phyloP scores from a whole-genome alignment of 352 stramenopile species.

The Aphanomyces euteiches region DNA sequence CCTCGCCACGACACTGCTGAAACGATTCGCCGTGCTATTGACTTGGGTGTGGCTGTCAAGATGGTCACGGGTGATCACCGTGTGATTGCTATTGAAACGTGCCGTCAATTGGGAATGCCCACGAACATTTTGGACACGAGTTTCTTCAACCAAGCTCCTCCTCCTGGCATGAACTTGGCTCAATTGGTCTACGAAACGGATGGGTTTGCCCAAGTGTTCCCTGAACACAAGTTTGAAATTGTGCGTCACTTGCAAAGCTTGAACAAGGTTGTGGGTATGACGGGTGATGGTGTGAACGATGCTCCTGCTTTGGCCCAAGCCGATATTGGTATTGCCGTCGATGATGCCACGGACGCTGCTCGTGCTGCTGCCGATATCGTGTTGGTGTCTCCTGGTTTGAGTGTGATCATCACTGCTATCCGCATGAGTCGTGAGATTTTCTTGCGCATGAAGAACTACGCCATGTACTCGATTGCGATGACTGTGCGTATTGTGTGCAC shows the following conservation, averaged over 20 bases:
- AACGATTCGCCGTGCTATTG: slow-evolving; percentile 88
- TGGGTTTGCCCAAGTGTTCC: slow-evolving; percentile 91
- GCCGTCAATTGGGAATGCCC: slow-evolving; percentile 84
- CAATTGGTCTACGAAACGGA: slow-evolving; percentile 90
- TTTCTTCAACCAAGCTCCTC: slow-evolving; percentile 72
- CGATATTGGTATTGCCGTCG: slow-evolving; percentile 88
- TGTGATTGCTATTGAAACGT: slow-evolving; percentile 91
- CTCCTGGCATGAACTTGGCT: slow-evolving; percentile 53
- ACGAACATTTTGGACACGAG: slow-evolving; percentile 79
- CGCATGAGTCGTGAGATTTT: slow-evolving; percentile 56
- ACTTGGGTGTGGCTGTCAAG: slow-evolving; percentile 91
- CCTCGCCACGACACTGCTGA: slow-evolving; percentile 89
- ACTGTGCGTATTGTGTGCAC: slow-evolving; percentile 51
- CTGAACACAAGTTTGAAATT: slow-evolving; percentile 90
- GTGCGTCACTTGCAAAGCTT: slow-evolving; percentile 86
- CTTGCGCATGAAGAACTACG: slow-evolving; percentile 58
- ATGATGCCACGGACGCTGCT: slow-evolving; percentile 60
- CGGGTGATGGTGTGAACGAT: slow-evolving; percentile 90
- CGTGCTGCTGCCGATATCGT: slow-evolving; percentile 66
- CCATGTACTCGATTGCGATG: slow-evolving; percentile 57
- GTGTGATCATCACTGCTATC: slow-evolving; percentile 58
- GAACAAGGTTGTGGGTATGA: slow-evolving; percentile 79
- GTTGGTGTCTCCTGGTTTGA: slow-evolving; percentile 51
- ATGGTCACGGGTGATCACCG: slow-evolving; percentile 96
- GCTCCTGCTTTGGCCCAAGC: slow-evolving; percentile 83